Conservation (phyloP, 2,329 filamentous ascomycete genomes). For the Stagonosporopsis tanaceti region DNA sequence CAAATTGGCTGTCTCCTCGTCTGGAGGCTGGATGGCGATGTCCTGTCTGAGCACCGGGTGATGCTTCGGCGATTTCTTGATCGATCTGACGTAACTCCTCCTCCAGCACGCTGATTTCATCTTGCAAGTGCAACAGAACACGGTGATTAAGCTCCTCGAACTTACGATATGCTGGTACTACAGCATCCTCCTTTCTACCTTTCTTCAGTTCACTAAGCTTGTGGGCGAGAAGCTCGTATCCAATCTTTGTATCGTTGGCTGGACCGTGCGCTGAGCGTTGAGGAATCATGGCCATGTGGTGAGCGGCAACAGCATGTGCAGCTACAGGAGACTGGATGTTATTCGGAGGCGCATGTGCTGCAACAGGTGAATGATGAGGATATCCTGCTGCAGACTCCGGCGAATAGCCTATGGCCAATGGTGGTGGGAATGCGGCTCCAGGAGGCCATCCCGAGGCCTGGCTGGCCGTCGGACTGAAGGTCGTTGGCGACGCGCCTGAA, state of each 20-base stretch:
- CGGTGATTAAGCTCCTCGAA: constrained; percentile 86
- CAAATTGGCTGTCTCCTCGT: constrained; percentile 63
- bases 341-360: constrained; percentile 34
- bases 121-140: constrained; percentile 81
- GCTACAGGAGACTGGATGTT: constrained; percentile 33
- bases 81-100: constrained; percentile 78
- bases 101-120: constrained; percentile 83
- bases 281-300: constrained; percentile 34
- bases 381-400: constrained; percentile 38
- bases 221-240: constrained; percentile 50
- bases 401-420: constrained; percentile 36
- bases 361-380: constrained; percentile 33
- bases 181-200: constrained; percentile 22
- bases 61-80: constrained; percentile 58
- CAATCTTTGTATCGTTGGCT: constrained; percentile 41
- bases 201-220: constrained; percentile 45
- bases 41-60: constrained; percentile 37
- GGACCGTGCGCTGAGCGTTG: constrained; percentile 39
- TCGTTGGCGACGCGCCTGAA: constrained; percentile 36
- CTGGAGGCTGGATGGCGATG: constrained; percentile 64
- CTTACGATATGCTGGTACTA: constrained; percentile 76
- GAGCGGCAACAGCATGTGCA: constrained; percentile 30
- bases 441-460: constrained; percentile 35
- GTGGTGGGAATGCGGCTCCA: constrained; percentile 31
- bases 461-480: constrained; percentile 28